A percentile compares a stretch with the other conserved stretches of the same genome.
Conservation (phyloP, 1,284 basidiomycete species). For the Ganoderma resinaceum region DNA sequence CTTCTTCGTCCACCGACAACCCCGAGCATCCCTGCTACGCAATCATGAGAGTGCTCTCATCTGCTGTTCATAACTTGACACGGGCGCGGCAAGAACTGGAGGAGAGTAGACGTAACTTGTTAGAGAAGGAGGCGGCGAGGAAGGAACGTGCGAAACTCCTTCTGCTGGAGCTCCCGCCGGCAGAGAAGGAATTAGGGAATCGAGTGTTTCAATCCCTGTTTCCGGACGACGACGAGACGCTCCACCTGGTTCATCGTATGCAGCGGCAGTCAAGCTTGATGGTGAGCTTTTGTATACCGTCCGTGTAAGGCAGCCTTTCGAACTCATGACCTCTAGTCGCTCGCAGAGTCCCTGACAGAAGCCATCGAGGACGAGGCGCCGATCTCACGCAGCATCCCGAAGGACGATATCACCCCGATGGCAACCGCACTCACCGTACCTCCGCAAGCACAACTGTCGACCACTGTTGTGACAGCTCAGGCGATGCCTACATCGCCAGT, state of each 20-base stretch:
- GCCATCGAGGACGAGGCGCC: constrained; percentile 70
- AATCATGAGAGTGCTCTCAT: constrained; percentile 72
- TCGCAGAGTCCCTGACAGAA: constrained; percentile 73
- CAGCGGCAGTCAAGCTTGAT: constrained; percentile 61
- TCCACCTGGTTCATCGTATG: constrained; percentile 56
- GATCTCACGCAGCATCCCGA: constrained; percentile 42
- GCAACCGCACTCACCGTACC: constrained; percentile 19
- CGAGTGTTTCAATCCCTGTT: constrained; percentile 74
- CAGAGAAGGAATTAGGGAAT: constrained; percentile 69
- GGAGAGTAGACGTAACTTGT: constrained; percentile 54
- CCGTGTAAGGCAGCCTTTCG: not conserved
- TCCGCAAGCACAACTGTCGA: constrained; percentile 16
- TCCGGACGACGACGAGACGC: constrained; percentile 64
- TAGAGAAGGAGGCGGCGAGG: constrained; percentile 64
- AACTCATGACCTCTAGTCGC: constrained; percentile 51
- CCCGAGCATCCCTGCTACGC: constrained; percentile 68
- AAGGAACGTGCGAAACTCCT: constrained; percentile 57
- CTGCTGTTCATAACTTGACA: constrained; percentile 64
- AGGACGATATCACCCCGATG: constrained; percentile 39
- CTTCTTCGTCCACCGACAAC: constrained; percentile 53
- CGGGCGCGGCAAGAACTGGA: constrained; percentile 67
- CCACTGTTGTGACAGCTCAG: constrained; percentile 19
- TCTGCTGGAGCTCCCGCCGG: constrained; percentile 60
- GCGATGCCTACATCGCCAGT: constrained; percentile 15
- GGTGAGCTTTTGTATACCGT: constrained; percentile 45